A percentile compares a stretch with the other conserved stretches of the same genome.
phyloP scores from a whole-genome alignment of 2,329 filamentous ascomycete genomes.

The Claviceps purpurea region DNA sequence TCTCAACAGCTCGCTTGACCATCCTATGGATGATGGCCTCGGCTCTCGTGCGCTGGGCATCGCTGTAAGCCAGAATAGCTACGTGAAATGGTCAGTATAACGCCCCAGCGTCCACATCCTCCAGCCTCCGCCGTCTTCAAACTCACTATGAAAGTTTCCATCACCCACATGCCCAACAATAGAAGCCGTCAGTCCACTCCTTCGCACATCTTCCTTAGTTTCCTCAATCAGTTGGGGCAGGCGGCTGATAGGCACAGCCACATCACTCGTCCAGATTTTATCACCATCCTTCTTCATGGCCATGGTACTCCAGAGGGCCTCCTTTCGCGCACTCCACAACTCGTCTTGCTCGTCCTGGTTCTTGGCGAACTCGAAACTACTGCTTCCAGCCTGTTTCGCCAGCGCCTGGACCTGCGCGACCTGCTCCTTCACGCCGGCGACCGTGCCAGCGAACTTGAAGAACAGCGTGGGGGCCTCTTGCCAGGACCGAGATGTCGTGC shows the following conservation, averaged over 20 bases:
- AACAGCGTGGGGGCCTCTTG: constrained; percentile 63
- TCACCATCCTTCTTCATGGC: constrained; percentile 51
- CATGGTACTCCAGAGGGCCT: constrained; percentile 71
- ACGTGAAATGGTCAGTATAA: constrained; percentile 1
- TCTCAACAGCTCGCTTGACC: constrained; percentile 73
- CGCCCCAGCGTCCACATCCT: not conserved
- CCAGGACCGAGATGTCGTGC: constrained; percentile 54
- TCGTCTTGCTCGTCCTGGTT: constrained; percentile 57
- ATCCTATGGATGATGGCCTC: constrained; percentile 66
- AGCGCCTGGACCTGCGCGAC: constrained; percentile 52
- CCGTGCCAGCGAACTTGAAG: constrained; percentile 71
- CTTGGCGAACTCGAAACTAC: constrained; percentile 66
- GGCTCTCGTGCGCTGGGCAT: constrained; percentile 51
- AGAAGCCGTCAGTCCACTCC: constrained; percentile 29
- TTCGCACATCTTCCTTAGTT: constrained; percentile 37
- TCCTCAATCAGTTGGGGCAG: constrained; percentile 66
- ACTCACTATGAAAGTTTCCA: constrained; percentile 59
- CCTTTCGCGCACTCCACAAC: constrained; percentile 73
- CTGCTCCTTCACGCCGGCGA: constrained; percentile 63
- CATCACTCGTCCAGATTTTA: constrained; percentile 74
- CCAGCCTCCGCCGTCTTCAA: not conserved
- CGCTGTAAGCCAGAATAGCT: constrained; percentile 47
- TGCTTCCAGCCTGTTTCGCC: constrained; percentile 46
- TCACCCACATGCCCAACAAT: constrained; percentile 65
- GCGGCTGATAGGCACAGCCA: constrained; percentile 66